Evolutionary conservation across 2,329 filamentous ascomycete species (phyloP), one percentile per base, ranked within the genome.

Genomic region (Neonectria faginata): DNA sequence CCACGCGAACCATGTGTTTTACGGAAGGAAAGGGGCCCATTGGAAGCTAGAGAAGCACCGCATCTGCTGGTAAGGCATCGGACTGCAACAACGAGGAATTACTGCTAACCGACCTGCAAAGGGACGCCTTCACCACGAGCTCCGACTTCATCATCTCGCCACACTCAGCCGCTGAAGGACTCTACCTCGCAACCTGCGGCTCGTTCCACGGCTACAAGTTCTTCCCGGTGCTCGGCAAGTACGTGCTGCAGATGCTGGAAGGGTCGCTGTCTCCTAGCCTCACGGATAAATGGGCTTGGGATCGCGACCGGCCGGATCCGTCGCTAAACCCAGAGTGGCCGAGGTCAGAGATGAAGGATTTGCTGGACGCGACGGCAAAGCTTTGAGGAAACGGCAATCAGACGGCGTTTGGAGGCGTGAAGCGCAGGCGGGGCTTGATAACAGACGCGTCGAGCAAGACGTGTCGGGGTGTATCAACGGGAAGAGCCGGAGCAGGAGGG

Each of bases 151-250:
- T 91, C 66, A 86, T 91, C 69, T 86, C 86, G 5, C 86, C 87
- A 0, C 84, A 89, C 68, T 63, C 82, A 0, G 80, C 79, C 33
- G 85, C 72, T 20, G 74, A 74, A 52, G 87, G 87, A 22, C 77
- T 92, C 0, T 91, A 86, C 69, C 71, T 92, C 2, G 89, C 88
- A 0, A 87, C 87, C 0, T 88, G 88, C 12, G 89, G 89, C 7
- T 90, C 88, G 0, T 90, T 91, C 70, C 89, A 92, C 75, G 85
- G 87, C 16, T 91, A 84, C 81, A 91, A 91, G 76, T 91, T 92
- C 76, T 83, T 91, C 62, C 89, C 89, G 0, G 84, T 86, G 3
- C 83, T 90, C 27, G 89, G 89, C 5, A 86, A 85, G 68, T 91
- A 91, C 68, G 81, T 89, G 29, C 74, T 83, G n/a, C 83, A 87